These are phyloP conservation scores for Ceratobasidium sp. DNA, from an alignment of 1,284 basidiomycete genomes.

Conservation along the genomic window DNA sequence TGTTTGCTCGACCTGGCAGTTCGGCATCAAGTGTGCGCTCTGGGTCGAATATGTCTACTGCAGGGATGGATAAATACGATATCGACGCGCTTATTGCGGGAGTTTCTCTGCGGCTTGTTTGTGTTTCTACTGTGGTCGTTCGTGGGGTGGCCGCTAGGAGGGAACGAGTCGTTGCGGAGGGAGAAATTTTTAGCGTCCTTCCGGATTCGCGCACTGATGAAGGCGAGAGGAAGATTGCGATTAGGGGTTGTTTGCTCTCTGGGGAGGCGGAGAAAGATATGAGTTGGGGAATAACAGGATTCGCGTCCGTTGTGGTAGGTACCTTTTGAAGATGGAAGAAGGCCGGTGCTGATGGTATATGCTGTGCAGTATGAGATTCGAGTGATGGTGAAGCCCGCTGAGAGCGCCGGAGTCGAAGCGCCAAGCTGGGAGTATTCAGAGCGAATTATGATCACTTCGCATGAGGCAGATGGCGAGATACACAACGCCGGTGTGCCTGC, in stretches of 20 bases:
- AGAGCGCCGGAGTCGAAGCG: neutral
- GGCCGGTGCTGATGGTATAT: too few relatives aligned
- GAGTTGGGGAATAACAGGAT: conserved; percentile 1
- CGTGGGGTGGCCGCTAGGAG: neutral
- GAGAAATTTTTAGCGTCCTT: neutral
- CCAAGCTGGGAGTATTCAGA: conserved; percentile 10
- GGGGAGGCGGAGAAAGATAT: conserved; percentile 6
- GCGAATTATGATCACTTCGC: conserved; percentile 18
- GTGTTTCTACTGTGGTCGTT: conserved; percentile 5
- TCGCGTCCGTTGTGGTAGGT: conserved; percentile 12
- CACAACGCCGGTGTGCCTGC: conserved; percentile 15
- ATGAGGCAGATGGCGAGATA: conserved; percentile 14
- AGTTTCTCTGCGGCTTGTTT: conserved; percentile 14
- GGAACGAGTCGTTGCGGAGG: conserved; percentile 4
- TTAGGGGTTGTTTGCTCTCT: neutral
- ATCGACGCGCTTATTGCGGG: conserved; percentile 2
- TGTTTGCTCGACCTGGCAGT: neutral
- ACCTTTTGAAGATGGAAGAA: too few relatives aligned
- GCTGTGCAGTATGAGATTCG: conserved; percentile 25
- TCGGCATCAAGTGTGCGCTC: neutral
- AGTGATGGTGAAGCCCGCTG: neutral
- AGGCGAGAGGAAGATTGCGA: neutral
- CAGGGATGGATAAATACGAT: neutral
- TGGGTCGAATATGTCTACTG: neutral
- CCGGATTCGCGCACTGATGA: neutral